Evolutionary conservation across 331 rosid species (phyloP), one percentile per base, ranked within the genome.

Genomic region (Pyrus hybrid): DNA sequence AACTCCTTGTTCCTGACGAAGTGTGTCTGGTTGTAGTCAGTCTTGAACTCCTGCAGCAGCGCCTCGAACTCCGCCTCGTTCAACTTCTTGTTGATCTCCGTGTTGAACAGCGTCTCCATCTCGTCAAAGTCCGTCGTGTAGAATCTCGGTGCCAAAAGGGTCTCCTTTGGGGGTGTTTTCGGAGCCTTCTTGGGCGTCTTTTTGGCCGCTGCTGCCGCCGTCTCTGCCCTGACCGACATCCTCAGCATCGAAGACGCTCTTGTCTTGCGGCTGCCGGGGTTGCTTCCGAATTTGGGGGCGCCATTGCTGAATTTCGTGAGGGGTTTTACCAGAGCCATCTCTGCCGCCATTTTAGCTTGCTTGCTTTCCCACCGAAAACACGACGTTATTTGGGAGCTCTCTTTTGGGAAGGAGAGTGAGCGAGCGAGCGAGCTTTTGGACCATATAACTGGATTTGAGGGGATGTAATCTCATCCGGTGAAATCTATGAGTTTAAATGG

Each of bases 41-140:
- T 94, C 83, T 94, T 92, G 86, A 94, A 92, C 85, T 94, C 99
- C 91, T 94, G 99, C 18, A 90, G 96, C 81, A 94, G 60, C 23
- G 99, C 99, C 65, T 82, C 90, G 71, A 94, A 94, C 89, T 94
- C 99, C 16, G 54, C 68, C 79, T 91, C 80, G 86, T 92, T 94
- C 75, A 94, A 79, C 58, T 94, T 88, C 89, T 85, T 84, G 88
- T 94, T 94, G 79, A 94, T 94, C 87, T 94, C 99, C 13, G 96
- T 80, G 87, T 94, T 94, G 99, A 94, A 94, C 13, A 94, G 99
- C 13, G 84, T 84, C 93, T 94, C 97, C 99, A 94, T 94, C 71
- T 94, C 99, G 65, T 94, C 97, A 47, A 94, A 94, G 53, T 94
- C 99, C 6, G 99, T 92, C 63, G 99, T 94, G 89, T 94, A 94